Evolutionary conservation across 2,329 filamentous ascomycete species (phyloP).

Genomic region (Elsinoe perseae): DNA sequence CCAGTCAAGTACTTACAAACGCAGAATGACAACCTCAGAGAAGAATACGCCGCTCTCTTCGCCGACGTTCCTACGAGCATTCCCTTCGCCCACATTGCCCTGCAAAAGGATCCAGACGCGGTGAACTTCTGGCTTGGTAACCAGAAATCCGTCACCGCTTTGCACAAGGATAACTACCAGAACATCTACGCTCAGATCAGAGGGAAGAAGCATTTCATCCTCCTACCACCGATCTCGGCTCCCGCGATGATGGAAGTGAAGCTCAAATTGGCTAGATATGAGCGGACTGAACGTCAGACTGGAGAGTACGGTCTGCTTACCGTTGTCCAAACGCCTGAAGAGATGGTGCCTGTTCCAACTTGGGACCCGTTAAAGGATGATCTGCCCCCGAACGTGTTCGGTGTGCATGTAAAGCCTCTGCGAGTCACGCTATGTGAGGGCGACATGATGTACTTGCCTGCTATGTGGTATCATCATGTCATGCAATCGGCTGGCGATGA

Average conservation of each 20-base stretch:
- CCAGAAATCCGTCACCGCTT: constrained; percentile 57
- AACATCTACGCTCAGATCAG: constrained; percentile 73
- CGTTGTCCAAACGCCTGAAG: constrained; percentile 30
- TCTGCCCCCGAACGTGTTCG: constrained; percentile 49
- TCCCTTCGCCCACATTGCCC: constrained; percentile 64
- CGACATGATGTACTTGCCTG: constrained; percentile 75
- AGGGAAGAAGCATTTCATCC: constrained; percentile 65
- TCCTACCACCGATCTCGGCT: constrained; percentile 64
- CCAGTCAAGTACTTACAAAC: constrained; percentile 60
- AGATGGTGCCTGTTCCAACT: constrained; percentile 57
- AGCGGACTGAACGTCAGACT: constrained; percentile 25
- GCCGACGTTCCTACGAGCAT: constrained; percentile 55
- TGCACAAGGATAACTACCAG: constrained; percentile 80
- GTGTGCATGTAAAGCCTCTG: constrained; percentile 51
- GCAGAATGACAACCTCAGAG: constrained; percentile 75
- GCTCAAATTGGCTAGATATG: constrained; percentile 54
- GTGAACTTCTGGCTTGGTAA: constrained; percentile 81
- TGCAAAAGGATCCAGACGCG: constrained; percentile 60
- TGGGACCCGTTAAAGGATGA: constrained; percentile 64
- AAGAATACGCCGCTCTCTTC: constrained; percentile 61
- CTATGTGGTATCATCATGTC: constrained; percentile 82
- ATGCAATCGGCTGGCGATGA: constrained; percentile 61
- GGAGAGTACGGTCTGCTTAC: constrained; percentile 23
- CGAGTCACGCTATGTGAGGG: constrained; percentile 62
- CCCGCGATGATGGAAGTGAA: constrained; percentile 59